Base-by-base conservation (phyloP, 345 rosid species). In the Excoecaria agallocha region DNA sequence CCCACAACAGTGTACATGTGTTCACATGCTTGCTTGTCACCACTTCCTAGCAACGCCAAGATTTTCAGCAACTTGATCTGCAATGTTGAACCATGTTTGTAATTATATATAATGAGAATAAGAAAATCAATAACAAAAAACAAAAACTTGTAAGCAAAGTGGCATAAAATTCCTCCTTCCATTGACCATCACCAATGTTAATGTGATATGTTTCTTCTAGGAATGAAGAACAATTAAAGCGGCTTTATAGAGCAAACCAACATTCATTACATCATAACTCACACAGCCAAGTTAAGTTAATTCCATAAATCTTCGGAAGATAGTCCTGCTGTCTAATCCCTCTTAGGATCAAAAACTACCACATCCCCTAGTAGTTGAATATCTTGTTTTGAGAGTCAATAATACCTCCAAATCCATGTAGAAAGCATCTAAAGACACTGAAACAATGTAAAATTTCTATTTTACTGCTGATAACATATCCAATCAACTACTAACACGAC, bases 1-100 rank as follows among this genome's bases (percentile, higher is more conserved):
- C 96, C 97, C 30, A 95, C 82, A 68, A 95, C 97, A 72, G 97
- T 91, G 69, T 89, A 95, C 98, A 91, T 95, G 39, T 78, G 90
- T 81, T 90, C 99, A 80, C 99, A 91, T 0, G 98, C 94, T 79
- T 83, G 92, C 89, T 90, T 95, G 82, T 95, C 99, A 76, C 99
- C 96, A 84, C 91, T 90, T 79, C 99, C 98, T 74, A 95, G 82
- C 85, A 95, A 79, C 7, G 97, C 93, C 82, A 95, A 77, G 82
- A 95, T 91, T 86, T 95, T 95, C 81, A 95, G 81, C 88, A 95
- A 84, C 77, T 86, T 93, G 83, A 95, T 93, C 98, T 93, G 96
- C 84, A 76, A 41, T 68, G 58, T 75, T 35, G 57, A 58, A 71
- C 75, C 56, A 70, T 25, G 48, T 20, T 25, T 68, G 22, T 37